These are phyloP conservation scores for Corynespora cassiicola DNA, from an alignment of 2,329 filamentous ascomycete species.

Conservation along the genomic window DNA sequence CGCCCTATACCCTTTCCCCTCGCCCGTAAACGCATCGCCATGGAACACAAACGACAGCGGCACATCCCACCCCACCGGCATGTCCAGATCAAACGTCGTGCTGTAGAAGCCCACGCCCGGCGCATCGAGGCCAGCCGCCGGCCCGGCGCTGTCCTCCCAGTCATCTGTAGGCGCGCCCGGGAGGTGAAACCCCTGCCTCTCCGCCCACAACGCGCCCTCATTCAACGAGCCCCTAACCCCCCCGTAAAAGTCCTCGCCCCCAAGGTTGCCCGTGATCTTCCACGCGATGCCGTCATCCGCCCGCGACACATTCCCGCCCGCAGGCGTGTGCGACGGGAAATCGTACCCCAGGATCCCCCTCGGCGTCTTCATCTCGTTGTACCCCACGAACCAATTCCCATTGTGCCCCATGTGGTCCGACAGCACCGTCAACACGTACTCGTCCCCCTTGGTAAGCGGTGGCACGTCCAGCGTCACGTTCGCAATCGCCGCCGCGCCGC, in stretches of 20 bases:
- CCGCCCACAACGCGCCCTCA: constrained; percentile 68
- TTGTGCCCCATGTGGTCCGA: constrained; percentile 75
- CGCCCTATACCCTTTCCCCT: constrained; percentile 56
- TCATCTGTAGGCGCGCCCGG: constrained; percentile 47
- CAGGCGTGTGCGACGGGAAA: constrained; percentile 54
- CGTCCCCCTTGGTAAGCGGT: constrained; percentile 55
- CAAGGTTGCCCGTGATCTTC: constrained; percentile 72
- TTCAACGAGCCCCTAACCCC: constrained; percentile 67
- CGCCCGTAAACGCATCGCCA: constrained; percentile 45
- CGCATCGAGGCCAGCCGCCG: constrained; percentile 51
- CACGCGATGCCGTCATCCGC: constrained; percentile 55
- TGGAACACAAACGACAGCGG: constrained; percentile 64
- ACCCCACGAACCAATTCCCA: constrained; percentile 63
- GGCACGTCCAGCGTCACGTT: constrained; percentile 64
- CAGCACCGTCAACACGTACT: constrained; percentile 70
- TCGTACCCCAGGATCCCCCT: constrained; percentile 67
- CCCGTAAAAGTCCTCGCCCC: constrained; percentile 67
- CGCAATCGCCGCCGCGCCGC: constrained; percentile 53
- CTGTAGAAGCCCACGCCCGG: constrained; percentile 65
- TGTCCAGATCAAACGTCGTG: constrained; percentile 59
- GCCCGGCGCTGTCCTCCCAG: constrained; percentile 49
- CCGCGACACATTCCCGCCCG: constrained; percentile 17
- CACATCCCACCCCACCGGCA: constrained; percentile 64
- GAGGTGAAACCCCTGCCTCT: constrained; percentile 67
- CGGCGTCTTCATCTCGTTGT: constrained; percentile 62